Conservation (phyloP, 2,329 filamentous ascomycete genomes). For the Kalmusia sp. region DNA sequence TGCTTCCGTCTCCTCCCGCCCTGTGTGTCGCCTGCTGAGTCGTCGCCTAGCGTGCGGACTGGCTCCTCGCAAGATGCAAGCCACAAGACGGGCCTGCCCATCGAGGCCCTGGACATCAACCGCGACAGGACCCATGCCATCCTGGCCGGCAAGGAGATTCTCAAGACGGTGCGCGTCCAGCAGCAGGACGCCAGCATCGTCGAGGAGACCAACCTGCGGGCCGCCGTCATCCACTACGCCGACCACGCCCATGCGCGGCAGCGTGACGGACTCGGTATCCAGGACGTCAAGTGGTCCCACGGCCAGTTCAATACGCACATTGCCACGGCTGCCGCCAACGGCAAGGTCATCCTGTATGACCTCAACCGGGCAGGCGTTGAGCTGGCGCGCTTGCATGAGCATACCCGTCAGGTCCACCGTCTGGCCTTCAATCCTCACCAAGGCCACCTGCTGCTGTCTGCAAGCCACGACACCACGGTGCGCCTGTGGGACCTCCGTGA, state of each 20-base stretch:
- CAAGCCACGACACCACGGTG: constrained; percentile 69
- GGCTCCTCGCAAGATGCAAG: constrained; percentile 62
- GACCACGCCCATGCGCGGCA: constrained; percentile 58
- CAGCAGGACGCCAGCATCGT: constrained; percentile 59
- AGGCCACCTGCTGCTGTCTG: constrained; percentile 67
- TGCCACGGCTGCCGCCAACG: constrained; percentile 69
- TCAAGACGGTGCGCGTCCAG: constrained; percentile 67
- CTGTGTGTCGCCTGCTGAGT: constrained; percentile 19
- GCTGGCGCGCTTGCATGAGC: constrained; percentile 68
- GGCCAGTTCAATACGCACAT: constrained; percentile 66
- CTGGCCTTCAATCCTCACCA: constrained; percentile 70
- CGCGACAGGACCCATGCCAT: constrained; percentile 68
- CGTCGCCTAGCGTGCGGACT: constrained; percentile 47
- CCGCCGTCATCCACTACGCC: constrained; percentile 65
- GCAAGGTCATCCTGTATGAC: constrained; percentile 71
- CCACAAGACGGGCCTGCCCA: constrained; percentile 70
- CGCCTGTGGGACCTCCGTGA: constrained; percentile 70
- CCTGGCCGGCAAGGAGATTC: constrained; percentile 69
- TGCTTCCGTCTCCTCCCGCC: too few relatives aligned
- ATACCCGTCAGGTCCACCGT: constrained; percentile 70
- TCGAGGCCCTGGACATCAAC: constrained; percentile 69
- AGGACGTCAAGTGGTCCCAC: constrained; percentile 73
- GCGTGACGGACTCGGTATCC: constrained; percentile 67
- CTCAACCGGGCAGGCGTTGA: constrained; percentile 67
- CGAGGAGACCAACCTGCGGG: constrained; percentile 69